Evolutionary conservation across 148 eudicot genomes (phyloP).

Genomic region (Chenopodium suecicum): DNA sequence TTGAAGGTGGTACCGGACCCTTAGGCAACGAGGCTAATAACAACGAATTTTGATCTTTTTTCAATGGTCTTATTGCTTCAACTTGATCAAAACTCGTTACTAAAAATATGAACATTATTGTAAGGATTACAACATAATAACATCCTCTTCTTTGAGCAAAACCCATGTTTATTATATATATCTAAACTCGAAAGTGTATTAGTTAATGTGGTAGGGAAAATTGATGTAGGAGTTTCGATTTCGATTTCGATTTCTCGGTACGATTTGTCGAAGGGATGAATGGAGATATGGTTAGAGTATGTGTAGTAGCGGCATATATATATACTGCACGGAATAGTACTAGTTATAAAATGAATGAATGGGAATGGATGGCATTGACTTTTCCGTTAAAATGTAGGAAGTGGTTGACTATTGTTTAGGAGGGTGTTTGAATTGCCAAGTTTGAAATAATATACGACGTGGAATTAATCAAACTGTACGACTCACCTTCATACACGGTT

Average conservation of each 20-base stretch:
- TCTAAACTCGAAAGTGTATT: background rate
- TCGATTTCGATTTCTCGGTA: too few relatives aligned
- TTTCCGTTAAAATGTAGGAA: background rate
- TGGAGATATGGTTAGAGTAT: too few relatives aligned
- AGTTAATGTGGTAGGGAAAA: too few relatives aligned
- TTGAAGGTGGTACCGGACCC: slow-evolving; percentile 17
- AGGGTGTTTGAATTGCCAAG: slow-evolving; percentile 30
- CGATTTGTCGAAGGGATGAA: too few relatives aligned
- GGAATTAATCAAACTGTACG: slow-evolving; percentile 18
- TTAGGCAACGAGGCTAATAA: slow-evolving; percentile 28
- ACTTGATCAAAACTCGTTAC: slow-evolving; percentile 14
- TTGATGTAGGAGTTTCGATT: too few relatives aligned
- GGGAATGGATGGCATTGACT: slow-evolving; percentile 19
- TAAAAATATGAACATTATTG: slow-evolving; percentile 3
- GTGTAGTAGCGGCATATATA: background rate
- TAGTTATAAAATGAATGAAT: background rate
- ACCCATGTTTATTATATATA: background rate
- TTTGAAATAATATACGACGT: slow-evolving; percentile 2
- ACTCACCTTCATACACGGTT: slow-evolving; percentile 20
- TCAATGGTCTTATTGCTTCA: slow-evolving; percentile 30
- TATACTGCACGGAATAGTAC: slow-evolving; percentile 19
- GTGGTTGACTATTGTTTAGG: slow-evolving; percentile 14
- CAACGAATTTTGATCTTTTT: slow-evolving; percentile 20
- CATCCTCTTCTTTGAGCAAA: slow-evolving; percentile 6
- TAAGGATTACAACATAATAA: background rate